Conservation (phyloP, 129 eudicot genomes). For the Silybum marianum region DNA sequence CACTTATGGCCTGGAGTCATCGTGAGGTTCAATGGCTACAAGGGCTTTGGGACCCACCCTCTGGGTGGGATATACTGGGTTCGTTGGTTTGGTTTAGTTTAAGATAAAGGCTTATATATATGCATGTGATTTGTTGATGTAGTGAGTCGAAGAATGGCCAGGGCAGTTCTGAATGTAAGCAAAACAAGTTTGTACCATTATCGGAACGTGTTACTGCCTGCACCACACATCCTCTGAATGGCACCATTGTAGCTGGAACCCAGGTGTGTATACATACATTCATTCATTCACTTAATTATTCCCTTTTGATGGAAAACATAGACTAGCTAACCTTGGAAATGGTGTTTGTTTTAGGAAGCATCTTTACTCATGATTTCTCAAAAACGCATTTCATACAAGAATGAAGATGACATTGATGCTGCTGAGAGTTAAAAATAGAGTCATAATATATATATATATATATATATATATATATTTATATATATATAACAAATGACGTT, state of each 20-base stretch:
- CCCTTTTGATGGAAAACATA: not conserved
- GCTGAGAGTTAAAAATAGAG: constrained; percentile 7
- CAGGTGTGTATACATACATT: constrained; percentile 40
- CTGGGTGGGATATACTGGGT: not conserved
- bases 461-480: no score
- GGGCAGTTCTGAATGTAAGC: constrained; percentile 34
- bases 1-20: no score
- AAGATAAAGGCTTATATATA: not conserved
- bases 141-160: constrained; percentile 50
- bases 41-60: no score
- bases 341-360: constrained; percentile 47
- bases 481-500: not conserved
- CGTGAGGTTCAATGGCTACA: no score
- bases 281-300: constrained; percentile 1
- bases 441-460: not conserved
- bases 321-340: constrained; percentile 21
- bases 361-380: constrained; percentile 65
- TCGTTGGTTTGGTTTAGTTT: not conserved
- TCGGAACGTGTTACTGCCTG: constrained; percentile 77
- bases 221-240: constrained; percentile 75
- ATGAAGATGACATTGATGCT: constrained; percentile 7
- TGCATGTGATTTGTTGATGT: constrained; percentile 24
- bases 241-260: constrained; percentile 84
- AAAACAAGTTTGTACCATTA: constrained; percentile 56
- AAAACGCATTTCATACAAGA: constrained; percentile 38